phyloP scores from a whole-genome alignment of 805 yeast species.

The Tetrapisispora arboricola region DNA sequence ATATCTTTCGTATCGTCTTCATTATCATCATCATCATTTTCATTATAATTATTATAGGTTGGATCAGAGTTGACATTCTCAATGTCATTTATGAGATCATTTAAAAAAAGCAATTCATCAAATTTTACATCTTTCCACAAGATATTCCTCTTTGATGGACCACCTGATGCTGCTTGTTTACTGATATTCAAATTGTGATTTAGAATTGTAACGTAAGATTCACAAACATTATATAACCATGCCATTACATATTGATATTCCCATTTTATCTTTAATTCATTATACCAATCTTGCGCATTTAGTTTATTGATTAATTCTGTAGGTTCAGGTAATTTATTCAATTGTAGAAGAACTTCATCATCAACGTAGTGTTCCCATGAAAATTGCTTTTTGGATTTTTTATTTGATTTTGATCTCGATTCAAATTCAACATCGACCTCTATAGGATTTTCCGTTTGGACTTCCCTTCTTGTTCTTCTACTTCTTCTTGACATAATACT shows the following conservation, averaged over 20 bases:
- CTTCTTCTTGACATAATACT: neutral
- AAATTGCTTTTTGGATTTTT: conserved; percentile 3
- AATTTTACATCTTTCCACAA: conserved; percentile 24
- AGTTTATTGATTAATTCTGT: neutral
- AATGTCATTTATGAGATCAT: conserved; percentile 10
- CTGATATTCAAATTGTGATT: neutral
- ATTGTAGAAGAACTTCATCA: conserved; percentile 16
- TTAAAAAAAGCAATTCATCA: conserved; percentile 22
- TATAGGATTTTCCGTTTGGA: neutral
- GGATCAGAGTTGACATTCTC: conserved; percentile 3
- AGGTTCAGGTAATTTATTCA: conserved; percentile 11
- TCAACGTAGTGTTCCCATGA: conserved; percentile 18
- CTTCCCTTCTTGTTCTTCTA: conserved; percentile 1
- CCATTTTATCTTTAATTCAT: conserved; percentile 13
- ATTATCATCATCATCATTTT: conserved; percentile 4
- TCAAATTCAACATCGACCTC: neutral
- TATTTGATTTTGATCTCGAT: neutral
- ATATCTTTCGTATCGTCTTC: neutral
- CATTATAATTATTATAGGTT: conserved; percentile 3
- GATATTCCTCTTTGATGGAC: conserved; percentile 9
- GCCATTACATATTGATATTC: conserved; percentile 25
- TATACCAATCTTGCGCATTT: neutral
- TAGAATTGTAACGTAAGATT: conserved; percentile 15
- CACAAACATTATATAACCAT: conserved; percentile 28
- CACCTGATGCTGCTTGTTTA: neutral